Evolutionary conservation across 169 alveolate genomes (phyloP).

Genomic region (Besnoitia besnoiti): DNA sequence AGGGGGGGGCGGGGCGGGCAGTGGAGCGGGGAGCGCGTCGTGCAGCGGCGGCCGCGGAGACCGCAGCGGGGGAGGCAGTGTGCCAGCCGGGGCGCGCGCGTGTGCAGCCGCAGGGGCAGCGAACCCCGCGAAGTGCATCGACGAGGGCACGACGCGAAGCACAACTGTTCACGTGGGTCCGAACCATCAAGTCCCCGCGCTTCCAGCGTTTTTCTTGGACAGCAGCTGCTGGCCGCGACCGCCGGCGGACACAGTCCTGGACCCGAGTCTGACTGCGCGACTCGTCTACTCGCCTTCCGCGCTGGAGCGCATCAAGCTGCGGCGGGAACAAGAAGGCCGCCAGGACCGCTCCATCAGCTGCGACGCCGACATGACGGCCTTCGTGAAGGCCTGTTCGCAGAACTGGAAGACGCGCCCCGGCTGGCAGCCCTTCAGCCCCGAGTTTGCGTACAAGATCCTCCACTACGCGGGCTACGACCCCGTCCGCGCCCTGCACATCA

Average conservation of each 20-base stretch:
- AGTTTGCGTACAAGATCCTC: conserved; percentile 85
- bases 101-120: conserved; percentile 7
- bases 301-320: conserved; percentile 78
- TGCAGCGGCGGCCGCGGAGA: not conserved
- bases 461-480: conserved; percentile 89
- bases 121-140: conserved; percentile 42
- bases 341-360: conserved; percentile 78
- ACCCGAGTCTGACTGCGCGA: conserved; percentile 75
- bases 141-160: conserved; percentile 63
- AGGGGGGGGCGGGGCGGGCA: not conserved
- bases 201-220: conserved; percentile 85
- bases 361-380: conserved; percentile 84
- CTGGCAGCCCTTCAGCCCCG: conserved; percentile 90
- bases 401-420: conserved; percentile 86
- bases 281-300: conserved; percentile 85
- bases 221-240: conserved; percentile 53
- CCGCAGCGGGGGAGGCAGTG: not conserved
- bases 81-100: not conserved
- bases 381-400: conserved; percentile 82
- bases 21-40: not conserved
- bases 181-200: conserved; percentile 84
- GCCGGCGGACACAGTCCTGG: conserved; percentile 43
- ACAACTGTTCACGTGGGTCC: conserved; percentile 81
- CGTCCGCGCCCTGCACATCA: conserved; percentile 80
- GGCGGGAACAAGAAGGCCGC: conserved; percentile 79